These are phyloP conservation scores for Fusarium torreyae DNA, from an alignment of 2,329 filamentous ascomycete genomes.

Conservation along the genomic window DNA sequence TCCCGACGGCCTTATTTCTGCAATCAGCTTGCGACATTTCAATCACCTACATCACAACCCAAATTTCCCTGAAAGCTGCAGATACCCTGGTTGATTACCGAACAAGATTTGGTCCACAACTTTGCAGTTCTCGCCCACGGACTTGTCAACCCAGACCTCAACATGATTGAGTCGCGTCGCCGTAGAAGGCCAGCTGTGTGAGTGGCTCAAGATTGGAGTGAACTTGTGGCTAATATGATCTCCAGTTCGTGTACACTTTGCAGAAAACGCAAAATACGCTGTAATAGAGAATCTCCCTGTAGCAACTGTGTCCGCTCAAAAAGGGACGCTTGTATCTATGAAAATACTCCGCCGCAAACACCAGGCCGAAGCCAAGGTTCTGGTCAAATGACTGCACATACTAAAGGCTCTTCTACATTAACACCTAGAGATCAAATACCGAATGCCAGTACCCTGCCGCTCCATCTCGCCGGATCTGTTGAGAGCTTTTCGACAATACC, in stretches of 20 bases:
- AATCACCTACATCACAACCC: no score
- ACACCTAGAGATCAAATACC: conserved; percentile 11
- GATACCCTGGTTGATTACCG: no score
- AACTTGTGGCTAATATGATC: no score
- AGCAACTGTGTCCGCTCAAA: conserved; percentile 59
- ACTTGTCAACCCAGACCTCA: neutral
- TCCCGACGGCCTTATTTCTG: neutral
- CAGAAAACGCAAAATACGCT: conserved; percentile 62
- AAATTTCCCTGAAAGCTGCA: no score
- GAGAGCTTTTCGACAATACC: neutral
- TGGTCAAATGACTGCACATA: neutral
- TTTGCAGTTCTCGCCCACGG: no score
- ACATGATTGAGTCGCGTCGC: conserved; percentile 45
- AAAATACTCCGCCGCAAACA: conserved; percentile 31
- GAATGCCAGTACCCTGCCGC: neutral
- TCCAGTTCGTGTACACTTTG: conserved; percentile 59
- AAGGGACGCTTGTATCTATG: conserved; percentile 55
- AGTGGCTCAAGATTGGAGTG: neutral
- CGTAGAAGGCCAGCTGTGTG: conserved; percentile 52
- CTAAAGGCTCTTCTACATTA: neutral
- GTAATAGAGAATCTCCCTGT: conserved; percentile 59
- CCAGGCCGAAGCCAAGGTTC: neutral
- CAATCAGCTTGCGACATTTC: no score
- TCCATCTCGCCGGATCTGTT: neutral
- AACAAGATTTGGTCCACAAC: no score